These are phyloP conservation scores for Cystobasidium sp. DNA, from an alignment of 1,284 basidiomycete genomes.

Conservation along the genomic window DNA sequence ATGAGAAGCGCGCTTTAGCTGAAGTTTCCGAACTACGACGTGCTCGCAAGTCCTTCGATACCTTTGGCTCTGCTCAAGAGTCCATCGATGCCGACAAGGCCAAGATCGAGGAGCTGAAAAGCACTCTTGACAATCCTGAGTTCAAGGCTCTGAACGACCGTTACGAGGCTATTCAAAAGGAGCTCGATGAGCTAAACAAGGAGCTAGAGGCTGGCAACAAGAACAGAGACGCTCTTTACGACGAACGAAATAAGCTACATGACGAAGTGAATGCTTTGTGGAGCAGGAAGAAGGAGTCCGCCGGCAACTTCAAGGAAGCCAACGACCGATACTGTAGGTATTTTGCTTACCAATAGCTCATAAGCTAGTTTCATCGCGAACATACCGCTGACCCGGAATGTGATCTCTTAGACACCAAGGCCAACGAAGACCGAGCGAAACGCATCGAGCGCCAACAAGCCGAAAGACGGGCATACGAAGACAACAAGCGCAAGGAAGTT, in stretches of 20 bases:
- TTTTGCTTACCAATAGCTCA: not conserved
- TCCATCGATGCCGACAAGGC: slow-evolving; percentile 79
- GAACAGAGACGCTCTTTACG: slow-evolving; percentile 79
- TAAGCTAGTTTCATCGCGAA: slow-evolving; percentile 33
- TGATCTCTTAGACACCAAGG: slow-evolving; percentile 62
- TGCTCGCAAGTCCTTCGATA: slow-evolving; percentile 71
- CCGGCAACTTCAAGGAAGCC: slow-evolving; percentile 72
- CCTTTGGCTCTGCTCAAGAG: slow-evolving; percentile 75
- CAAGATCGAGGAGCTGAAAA: slow-evolving; percentile 76
- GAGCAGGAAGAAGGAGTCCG: slow-evolving; percentile 76
- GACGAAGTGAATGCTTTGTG: slow-evolving; percentile 68
- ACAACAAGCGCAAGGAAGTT: slow-evolving; percentile 78
- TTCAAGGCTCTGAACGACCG: slow-evolving; percentile 79
- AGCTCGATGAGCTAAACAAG: slow-evolving; percentile 84
- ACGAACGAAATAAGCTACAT: slow-evolving; percentile 80
- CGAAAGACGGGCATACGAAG: slow-evolving; percentile 82
- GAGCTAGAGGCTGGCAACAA: slow-evolving; percentile 84
- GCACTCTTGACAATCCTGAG: slow-evolving; percentile 89
- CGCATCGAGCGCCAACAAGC: slow-evolving; percentile 78
- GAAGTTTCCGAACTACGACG: slow-evolving; percentile 78
- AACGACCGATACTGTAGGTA: slow-evolving; percentile 65
- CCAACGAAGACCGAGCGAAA: slow-evolving; percentile 69
- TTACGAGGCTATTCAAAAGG: slow-evolving; percentile 79
- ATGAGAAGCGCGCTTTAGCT: slow-evolving; percentile 90
- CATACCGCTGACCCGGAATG: slow-evolving; percentile 58